A percentile compares a stretch with the other conserved stretches of the same genome.
These are phyloP conservation scores for Gloeopeniophorella convolvens DNA, from an alignment of 768 basidiomycete genomes.

Conservation along the genomic window DNA sequence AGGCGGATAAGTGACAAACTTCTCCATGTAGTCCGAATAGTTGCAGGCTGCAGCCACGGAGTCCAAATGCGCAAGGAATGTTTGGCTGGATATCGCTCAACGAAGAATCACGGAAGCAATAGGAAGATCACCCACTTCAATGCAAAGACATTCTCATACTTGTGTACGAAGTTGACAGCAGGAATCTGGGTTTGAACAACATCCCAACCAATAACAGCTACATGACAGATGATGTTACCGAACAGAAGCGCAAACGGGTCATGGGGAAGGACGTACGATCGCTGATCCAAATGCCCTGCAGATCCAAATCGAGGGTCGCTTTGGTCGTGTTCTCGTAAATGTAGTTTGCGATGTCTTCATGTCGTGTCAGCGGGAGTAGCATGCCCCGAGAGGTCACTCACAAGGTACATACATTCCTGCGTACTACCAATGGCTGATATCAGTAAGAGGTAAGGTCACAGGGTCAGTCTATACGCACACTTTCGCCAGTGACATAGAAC, in stretches of 20 bases:
- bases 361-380: background rate
- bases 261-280: conserved; percentile 46
- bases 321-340: conserved; percentile 51
- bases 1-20: conserved; percentile 64
- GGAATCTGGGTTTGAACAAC: conserved; percentile 66
- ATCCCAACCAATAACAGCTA: conserved; percentile 53
- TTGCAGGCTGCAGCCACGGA: conserved; percentile 46
- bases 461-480: conserved; percentile 39
- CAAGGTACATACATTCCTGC: conserved; percentile 65
- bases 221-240: background rate
- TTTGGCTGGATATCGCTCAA: conserved; percentile 36
- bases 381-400: conserved; percentile 33
- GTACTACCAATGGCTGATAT: conserved; percentile 38
- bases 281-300: conserved; percentile 67
- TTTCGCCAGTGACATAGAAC: conserved; percentile 65
- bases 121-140: conserved; percentile 49
- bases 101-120: background rate
- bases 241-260: background rate
- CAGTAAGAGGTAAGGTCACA: background rate
- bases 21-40: conserved; percentile 55
- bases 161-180: conserved; percentile 67
- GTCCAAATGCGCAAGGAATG: conserved; percentile 56
- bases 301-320: conserved; percentile 41
- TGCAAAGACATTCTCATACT: conserved; percentile 62
- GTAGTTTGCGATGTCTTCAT: conserved; percentile 64